A percentile compares a stretch with the other conserved stretches of the same genome.
phyloP scores from a whole-genome alignment of 2,329 filamentous ascomycete species.

The Pseudocercospora pini-densiflorae region DNA sequence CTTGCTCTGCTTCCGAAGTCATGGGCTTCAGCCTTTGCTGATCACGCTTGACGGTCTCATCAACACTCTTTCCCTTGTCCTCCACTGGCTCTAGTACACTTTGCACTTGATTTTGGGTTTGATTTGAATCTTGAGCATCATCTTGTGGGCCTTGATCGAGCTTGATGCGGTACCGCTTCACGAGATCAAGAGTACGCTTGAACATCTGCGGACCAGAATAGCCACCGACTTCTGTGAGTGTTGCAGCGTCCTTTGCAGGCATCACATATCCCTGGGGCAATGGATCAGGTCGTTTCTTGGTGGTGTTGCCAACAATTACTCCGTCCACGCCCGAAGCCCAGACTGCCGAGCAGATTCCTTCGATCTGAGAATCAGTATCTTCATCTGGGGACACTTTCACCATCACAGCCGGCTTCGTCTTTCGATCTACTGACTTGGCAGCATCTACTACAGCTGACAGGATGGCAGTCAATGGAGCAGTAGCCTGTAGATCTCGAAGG shows the following conservation, averaged over 20 bases:
- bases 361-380: constrained; percentile 80
- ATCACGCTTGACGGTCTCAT: constrained; percentile 38
- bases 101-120: constrained; percentile 18
- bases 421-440: constrained; percentile 70
- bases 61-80: constrained; percentile 13
- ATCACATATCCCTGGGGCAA: constrained; percentile 70
- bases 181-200: constrained; percentile 75
- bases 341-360: constrained; percentile 86
- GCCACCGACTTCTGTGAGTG: constrained; percentile 76
- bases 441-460: constrained; percentile 82
- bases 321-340: constrained; percentile 86
- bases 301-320: constrained; percentile 97
- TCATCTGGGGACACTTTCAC: constrained; percentile 98
- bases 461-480: constrained; percentile 79
- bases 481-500: constrained; percentile 81
- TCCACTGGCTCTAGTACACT: constrained; percentile 16
- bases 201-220: constrained; percentile 93
- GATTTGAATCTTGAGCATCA: constrained; percentile 10
- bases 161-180: constrained; percentile 71
- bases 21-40: constrained; percentile 38
- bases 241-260: constrained; percentile 66
- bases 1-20: constrained; percentile 34
- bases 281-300: constrained; percentile 76
- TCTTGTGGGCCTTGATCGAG: constrained; percentile 51
- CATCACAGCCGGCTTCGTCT: constrained; percentile 81